Base-by-base conservation (phyloP, 352 stramenopile genomes). In the Globisporangium megalacanthum region DNA sequence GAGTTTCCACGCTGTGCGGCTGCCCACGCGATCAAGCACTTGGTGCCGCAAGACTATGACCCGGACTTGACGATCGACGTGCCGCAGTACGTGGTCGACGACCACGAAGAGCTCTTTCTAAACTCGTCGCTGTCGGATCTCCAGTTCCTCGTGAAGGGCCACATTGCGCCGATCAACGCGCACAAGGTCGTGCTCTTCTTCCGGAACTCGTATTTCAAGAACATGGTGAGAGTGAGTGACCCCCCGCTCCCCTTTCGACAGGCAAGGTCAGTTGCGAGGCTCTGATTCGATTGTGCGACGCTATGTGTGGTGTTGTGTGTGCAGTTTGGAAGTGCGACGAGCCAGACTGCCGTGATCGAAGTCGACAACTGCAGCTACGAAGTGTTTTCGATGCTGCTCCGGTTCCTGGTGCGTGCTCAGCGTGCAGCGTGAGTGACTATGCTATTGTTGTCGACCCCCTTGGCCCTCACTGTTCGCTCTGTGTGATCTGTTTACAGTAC, bases 181-280 rank as follows among this genome's bases (percentile, higher is more conserved):
- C 84, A 95, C 69, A 92, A 92, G 56, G 86, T 95, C 20, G 86
- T 95, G 25, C 70, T 95, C 10, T 94, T 92, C 60, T 92, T 95
- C 62, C 83, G 85, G 36, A 95, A 95, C 60, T 88, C 86, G 60
- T 95, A 94, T 66, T 95, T 95, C 78, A 95, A 95, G 76, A 89
- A 89, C 67, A 86, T 94, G 82, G 86, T 95, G 77, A 79, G 75
- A 79, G 82, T 91, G 69, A 89, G 78, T 86, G 69, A 65, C 39
- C 53, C 49, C 29, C 31, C n/a, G 13, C 36, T 55, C 13, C 52
- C 17, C 41, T 39, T 50, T n/a, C 15, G 22, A 61, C 49, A 22
- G 47, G 15, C 36, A 19, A 14, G 39, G 42, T 20, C 9, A 13
- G 11, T 36, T 52, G 3, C 42, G 44, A 22, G 44, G 61, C 56